These are phyloP conservation scores for Oryza punctata DNA, from an alignment of 176 grass and related monocot genomes.

Conservation along the genomic window DNA sequence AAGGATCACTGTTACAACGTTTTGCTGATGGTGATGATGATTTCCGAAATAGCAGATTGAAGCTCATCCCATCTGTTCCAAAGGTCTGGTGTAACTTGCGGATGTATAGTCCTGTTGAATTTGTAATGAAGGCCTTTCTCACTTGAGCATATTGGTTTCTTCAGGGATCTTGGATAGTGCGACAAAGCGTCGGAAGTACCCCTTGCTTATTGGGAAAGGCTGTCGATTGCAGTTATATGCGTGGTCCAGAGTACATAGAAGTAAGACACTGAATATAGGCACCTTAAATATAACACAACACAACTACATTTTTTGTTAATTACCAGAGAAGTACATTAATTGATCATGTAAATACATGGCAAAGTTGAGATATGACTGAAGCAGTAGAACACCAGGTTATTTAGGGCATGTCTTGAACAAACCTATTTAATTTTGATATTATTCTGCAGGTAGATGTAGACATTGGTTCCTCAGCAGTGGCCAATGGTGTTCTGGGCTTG, in stretches of 20 bases:
- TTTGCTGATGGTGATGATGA: conserved; percentile 93
- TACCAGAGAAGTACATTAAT: conserved; percentile 8
- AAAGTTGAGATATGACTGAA: neutral
- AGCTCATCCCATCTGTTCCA: conserved; percentile 97
- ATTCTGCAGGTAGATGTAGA: conserved; percentile 86
- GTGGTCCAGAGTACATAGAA: conserved; percentile 87
- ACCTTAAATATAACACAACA: conserved; percentile 5
- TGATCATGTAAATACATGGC: neutral
- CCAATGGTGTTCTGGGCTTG: conserved; percentile 93
- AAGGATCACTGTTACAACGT: conserved; percentile 83
- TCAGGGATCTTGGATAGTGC: conserved; percentile 97
- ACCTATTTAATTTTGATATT: conserved; percentile 1
- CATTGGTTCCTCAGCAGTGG: conserved; percentile 93
- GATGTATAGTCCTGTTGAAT: neutral
- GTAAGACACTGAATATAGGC: conserved; percentile 42
- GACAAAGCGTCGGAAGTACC: conserved; percentile 87
- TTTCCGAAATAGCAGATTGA: conserved; percentile 89
- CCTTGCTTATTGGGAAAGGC: conserved; percentile 95
- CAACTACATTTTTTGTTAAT: neutral
- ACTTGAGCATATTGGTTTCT: conserved; percentile 31
- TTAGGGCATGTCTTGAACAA: neutral
- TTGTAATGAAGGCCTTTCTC: conserved; percentile 8
- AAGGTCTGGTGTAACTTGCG: conserved; percentile 52
- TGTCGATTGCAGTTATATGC: conserved; percentile 88
- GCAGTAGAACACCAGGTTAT: neutral